Percentiles rank a stretch among this genome's conserved stretches.
Conservation (phyloP, 2,329 filamentous ascomycete species). For the Penicillium sclerotigenum region DNA sequence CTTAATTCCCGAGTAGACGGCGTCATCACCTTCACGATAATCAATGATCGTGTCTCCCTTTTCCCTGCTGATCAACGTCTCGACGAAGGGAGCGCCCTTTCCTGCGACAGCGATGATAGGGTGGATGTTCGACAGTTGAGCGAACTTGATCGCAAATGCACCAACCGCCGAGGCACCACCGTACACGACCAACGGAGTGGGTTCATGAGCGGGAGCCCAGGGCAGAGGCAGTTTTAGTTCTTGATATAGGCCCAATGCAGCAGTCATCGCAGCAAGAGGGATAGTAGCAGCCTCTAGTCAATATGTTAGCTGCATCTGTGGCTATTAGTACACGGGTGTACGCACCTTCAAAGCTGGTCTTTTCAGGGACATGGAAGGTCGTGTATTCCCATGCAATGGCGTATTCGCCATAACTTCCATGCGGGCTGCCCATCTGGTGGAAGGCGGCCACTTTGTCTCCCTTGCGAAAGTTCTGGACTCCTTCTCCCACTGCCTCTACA, state of each 20-base stretch:
- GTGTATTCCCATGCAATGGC: constrained; percentile 52
- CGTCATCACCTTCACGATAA: constrained; percentile 57
- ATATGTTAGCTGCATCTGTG: not conserved
- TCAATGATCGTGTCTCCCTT: constrained; percentile 60
- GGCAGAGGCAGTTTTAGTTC: constrained; percentile 50
- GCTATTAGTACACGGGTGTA: not conserved
- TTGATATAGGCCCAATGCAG: constrained; percentile 51
- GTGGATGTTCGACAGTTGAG: constrained; percentile 54
- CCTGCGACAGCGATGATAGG: constrained; percentile 62
- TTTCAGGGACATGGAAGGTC: constrained; percentile 53
- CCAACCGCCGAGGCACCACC: constrained; percentile 56
- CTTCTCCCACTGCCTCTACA: constrained; percentile 50
- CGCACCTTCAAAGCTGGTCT: constrained; percentile 52
- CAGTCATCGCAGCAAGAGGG: constrained; percentile 55
- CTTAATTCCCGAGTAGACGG: constrained; percentile 48
- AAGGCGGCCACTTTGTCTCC: constrained; percentile 55
- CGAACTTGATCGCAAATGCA: constrained; percentile 57
- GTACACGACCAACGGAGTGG: constrained; percentile 48
- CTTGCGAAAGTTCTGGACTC: constrained; percentile 53
- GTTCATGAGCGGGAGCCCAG: constrained; percentile 41
- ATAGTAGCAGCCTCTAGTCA: constrained; percentile 53
- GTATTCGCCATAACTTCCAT: constrained; percentile 58
- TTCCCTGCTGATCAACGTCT: constrained; percentile 50
- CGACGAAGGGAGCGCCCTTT: constrained; percentile 50
- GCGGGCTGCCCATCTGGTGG: constrained; percentile 48